phyloP scores from a whole-genome alignment of 371 early-diverging fungal genomes.

The Edhazardia aedis region DNA sequence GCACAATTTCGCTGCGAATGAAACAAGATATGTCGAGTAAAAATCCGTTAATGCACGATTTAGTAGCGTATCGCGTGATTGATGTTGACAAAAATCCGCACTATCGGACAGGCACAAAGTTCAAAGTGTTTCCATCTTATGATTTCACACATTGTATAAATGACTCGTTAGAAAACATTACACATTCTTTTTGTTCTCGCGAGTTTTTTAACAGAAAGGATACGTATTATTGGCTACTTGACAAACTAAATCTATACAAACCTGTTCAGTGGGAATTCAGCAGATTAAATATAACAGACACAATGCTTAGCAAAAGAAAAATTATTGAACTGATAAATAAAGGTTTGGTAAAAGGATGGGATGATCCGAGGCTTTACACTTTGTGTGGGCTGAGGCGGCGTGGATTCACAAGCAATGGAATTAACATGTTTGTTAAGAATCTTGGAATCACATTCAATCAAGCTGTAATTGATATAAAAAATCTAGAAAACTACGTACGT shows the following conservation, averaged over 20 bases:
- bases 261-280: slow-evolving; percentile 99
- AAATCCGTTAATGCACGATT: slow-evolving; percentile 94
- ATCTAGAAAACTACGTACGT: slow-evolving; percentile 76
- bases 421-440: slow-evolving; percentile 84
- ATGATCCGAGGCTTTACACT: slow-evolving; percentile 92
- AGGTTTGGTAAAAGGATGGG: slow-evolving; percentile 63
- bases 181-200: slow-evolving; percentile 90
- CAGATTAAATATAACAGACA: slow-evolving; percentile 75
- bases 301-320: slow-evolving; percentile 89
- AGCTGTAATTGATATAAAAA: slow-evolving; percentile 63
- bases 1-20: slow-evolving; percentile 77
- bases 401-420: slow-evolving; percentile 88
- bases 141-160: slow-evolving; percentile 93
- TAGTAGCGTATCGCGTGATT: slow-evolving; percentile 81
- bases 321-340: slow-evolving; percentile 64
- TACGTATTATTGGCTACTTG: slow-evolving; percentile 94
- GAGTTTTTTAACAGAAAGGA: slow-evolving; percentile 80
- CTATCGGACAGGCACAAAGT: slow-evolving; percentile 64
- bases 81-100: slow-evolving; percentile 64
- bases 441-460: slow-evolving; percentile 68
- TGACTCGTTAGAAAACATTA: slow-evolving; percentile 96
- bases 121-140: slow-evolving; percentile 96
- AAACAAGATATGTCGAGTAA: slow-evolving; percentile 84
- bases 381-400: slow-evolving; percentile 79
- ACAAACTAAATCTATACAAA: slow-evolving; percentile 86